A percentile compares a stretch with the other conserved stretches of the same genome.
Evolutionary conservation across 306 rosid species (phyloP).

Genomic region (Oxytropis ochrocephala): DNA sequence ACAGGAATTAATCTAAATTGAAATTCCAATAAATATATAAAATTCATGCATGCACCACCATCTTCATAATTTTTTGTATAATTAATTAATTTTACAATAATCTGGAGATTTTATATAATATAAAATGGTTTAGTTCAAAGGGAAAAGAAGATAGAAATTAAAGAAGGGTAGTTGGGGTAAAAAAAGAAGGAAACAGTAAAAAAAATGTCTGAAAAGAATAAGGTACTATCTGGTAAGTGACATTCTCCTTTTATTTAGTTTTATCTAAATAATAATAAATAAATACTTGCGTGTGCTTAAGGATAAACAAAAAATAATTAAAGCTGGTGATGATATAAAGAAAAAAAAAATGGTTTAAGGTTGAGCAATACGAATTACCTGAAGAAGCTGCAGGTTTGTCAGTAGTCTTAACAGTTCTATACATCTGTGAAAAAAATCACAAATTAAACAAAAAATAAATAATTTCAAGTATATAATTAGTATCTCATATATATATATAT

Average conservation of each 20-base stretch:
- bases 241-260: background rate
- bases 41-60: background rate
- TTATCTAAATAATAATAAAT: background rate
- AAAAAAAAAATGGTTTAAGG: background rate
- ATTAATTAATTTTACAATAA: background rate
- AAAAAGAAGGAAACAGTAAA: background rate
- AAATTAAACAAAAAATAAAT: background rate
- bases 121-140: background rate
- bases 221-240: constrained; percentile 10
- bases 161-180: constrained; percentile 12
- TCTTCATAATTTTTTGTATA: background rate
- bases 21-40: background rate
- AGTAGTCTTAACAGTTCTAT: constrained; percentile 92
- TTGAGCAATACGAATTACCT: constrained; percentile 74
- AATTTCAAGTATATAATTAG: background rate
- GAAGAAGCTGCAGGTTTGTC: constrained; percentile 92
- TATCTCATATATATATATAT: background rate
- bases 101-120: background rate
- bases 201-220: constrained; percentile 11
- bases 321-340: too few species aligned
- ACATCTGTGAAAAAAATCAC: constrained; percentile 53
- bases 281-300: background rate
- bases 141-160: constrained; percentile 9
- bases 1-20: background rate
- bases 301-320: background rate